Base-by-base conservation (phyloP, 2,329 filamentous ascomycete genomes). In the Meredithiella fracta region DNA sequence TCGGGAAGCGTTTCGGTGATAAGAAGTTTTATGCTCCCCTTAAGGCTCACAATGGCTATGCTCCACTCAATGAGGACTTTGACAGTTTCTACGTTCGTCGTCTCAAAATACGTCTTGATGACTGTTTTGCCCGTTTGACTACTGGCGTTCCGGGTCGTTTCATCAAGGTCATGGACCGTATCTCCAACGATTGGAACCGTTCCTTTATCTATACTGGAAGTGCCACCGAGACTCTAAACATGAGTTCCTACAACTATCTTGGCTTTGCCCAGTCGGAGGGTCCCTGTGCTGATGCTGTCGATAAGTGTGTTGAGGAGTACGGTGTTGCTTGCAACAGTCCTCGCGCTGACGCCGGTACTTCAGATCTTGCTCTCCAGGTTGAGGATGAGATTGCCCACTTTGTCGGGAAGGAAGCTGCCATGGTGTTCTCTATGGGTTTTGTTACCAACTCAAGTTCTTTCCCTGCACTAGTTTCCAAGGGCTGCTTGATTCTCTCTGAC, bases 171-270 rank as follows among this genome's bases (percentile, higher is more conserved):
- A 78, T 97, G 62, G 91, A 97, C 68, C 87, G 92, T 65, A 84
- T 80, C 63, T 94, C 90, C 2, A 79, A 91, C 65, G 88, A 98
- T 66, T 89, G 87, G 74, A 98, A 98, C 71, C 78, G 84, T 64
- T 83, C 85, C 58, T 98, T 95, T 73, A 80, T 86, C 66, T 82
- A 89, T 68, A 90, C 86, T 1, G 92, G 92, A 58, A 94, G 88
- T 51, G 84, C 80, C 58, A 97, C 91, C 1, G 88, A 98, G 69
- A 97, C 92, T 0, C 74, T 98, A 64, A 98, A 98, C 71, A 85
- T 98, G 84, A 96, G 91, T 73, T 98, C 92, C 1, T 98, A 98
- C 77, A 98, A 98, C 70, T 98, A 98, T 67, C 85, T 98, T 23
- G 92, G 92, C 47, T 98, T 98, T 64, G 92, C 92, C 53, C 92